Evolutionary conservation across 2,329 filamentous ascomycete genomes (phyloP).

Genomic region (Karstenula rhodostoma): DNA sequence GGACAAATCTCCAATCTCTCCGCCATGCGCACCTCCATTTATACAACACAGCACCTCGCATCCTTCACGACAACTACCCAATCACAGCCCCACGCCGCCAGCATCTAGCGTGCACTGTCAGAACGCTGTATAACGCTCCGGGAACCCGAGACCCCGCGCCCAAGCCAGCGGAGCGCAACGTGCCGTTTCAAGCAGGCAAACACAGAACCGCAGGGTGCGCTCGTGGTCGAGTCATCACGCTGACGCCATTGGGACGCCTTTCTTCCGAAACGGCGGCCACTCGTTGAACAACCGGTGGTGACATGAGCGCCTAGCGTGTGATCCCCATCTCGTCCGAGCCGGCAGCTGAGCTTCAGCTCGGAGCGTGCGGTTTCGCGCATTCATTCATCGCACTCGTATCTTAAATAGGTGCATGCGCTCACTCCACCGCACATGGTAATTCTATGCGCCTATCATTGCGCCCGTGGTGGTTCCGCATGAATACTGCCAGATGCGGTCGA

Average conservation of each 20-base stretch:
- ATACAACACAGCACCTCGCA: too few relatives aligned
- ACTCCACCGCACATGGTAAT: too few relatives aligned
- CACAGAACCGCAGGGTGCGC: background rate
- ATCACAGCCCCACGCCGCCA: too few relatives aligned
- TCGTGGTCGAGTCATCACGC: background rate
- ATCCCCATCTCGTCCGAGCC: background rate
- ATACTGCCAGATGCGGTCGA: too few relatives aligned
- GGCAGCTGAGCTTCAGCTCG: background rate
- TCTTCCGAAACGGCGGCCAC: background rate
- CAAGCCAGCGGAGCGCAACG: background rate
- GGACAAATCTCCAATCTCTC: background rate
- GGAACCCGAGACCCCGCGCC: slow-evolving; percentile 1
- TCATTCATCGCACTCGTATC: background rate
- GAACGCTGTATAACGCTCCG: background rate
- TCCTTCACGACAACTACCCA: too few relatives aligned
- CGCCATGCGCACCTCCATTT: background rate
- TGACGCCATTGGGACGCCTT: background rate
- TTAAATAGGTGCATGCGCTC: too few relatives aligned
- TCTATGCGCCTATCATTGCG: too few relatives aligned
- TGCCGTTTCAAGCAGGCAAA: background rate
- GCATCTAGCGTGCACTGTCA: too few relatives aligned
- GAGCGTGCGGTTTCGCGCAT: too few relatives aligned
- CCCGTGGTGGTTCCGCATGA: too few relatives aligned
- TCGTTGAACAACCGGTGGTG: background rate
- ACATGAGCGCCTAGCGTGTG: background rate